phyloP scores from a whole-genome alignment of 2,329 filamentous ascomycete genomes.

The Davidsoniella neocaledoniae region DNA sequence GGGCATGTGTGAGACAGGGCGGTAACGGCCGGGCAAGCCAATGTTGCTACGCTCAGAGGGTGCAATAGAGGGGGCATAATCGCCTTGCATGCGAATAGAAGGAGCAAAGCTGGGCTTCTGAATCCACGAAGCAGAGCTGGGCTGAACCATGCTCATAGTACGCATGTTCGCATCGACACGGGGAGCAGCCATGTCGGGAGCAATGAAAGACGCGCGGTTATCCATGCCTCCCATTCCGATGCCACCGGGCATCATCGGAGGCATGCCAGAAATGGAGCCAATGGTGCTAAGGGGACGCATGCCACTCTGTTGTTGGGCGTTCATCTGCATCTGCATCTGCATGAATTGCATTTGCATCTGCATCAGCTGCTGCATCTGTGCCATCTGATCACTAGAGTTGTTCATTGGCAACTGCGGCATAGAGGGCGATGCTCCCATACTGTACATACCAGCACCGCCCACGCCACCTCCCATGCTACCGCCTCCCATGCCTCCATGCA shows the following conservation, averaged over 20 bases:
- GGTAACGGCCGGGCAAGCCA: constrained; percentile 75
- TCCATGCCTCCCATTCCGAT: constrained; percentile 22
- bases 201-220: constrained; percentile 30
- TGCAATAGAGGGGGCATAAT: constrained; percentile 80
- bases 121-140: constrained; percentile 40
- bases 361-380: constrained; percentile 28
- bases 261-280: constrained; percentile 10
- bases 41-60: constrained; percentile 92
- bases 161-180: constrained; percentile 34
- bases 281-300: constrained; percentile 9
- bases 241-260: constrained; percentile 50
- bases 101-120: constrained; percentile 32
- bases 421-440: constrained; percentile 13
- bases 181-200: constrained; percentile 28
- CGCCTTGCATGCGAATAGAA: constrained; percentile 32
- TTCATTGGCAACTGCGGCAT: constrained; percentile 17
- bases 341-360: constrained; percentile 76
- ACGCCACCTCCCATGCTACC: constrained; percentile 6
- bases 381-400: constrained; percentile 11
- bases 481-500: constrained; percentile 16
- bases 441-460: constrained; percentile 10
- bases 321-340: constrained; percentile 91
- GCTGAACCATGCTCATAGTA: constrained; percentile 74
- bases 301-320: constrained; percentile 5
- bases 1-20: constrained; percentile 60